Conservation (phyloP, 2,329 filamentous ascomycete genomes). For the Hymenotorrendiella dingleyae region DNA sequence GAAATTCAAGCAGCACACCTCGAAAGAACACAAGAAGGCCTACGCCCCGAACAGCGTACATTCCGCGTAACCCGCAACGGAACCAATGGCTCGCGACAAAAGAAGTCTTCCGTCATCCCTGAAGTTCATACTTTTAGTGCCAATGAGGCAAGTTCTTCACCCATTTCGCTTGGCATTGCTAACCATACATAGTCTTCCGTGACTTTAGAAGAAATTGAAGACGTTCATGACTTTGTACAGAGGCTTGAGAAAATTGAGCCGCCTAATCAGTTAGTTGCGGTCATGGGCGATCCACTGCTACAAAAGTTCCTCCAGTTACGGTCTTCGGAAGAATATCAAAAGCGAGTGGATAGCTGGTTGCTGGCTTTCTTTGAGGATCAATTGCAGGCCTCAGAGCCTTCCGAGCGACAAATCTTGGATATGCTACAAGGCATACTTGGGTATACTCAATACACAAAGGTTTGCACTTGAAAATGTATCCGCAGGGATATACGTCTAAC, state of each 20-base stretch:
- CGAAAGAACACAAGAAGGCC: constrained; percentile 40
- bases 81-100: constrained; percentile 38
- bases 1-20: constrained; percentile 57
- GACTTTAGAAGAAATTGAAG: constrained; percentile 73
- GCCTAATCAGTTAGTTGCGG: constrained; percentile 75
- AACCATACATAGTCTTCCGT: constrained; percentile 44
- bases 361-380: constrained; percentile 48
- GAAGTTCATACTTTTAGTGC: constrained; percentile 69
- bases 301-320: constrained; percentile 70
- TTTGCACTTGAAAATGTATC: constrained; percentile 24
- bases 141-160: constrained; percentile 48
- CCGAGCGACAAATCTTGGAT: constrained; percentile 44
- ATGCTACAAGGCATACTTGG: constrained; percentile 50
- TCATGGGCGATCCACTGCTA: constrained; percentile 67
- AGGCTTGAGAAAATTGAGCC: constrained; percentile 73
- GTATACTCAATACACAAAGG: constrained; percentile 52
- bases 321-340: constrained; percentile 45
- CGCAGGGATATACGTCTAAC: constrained; percentile 11
- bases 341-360: constrained; percentile 55
- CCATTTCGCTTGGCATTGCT: neutral
- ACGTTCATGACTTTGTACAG: constrained; percentile 60
- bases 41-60: constrained; percentile 39
- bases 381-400: constrained; percentile 45
- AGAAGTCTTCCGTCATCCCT: constrained; percentile 52
- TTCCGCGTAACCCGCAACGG: constrained; percentile 60